Base-by-base conservation (phyloP, 306 rosid species). In the Hylodesmum podocarpum region DNA sequence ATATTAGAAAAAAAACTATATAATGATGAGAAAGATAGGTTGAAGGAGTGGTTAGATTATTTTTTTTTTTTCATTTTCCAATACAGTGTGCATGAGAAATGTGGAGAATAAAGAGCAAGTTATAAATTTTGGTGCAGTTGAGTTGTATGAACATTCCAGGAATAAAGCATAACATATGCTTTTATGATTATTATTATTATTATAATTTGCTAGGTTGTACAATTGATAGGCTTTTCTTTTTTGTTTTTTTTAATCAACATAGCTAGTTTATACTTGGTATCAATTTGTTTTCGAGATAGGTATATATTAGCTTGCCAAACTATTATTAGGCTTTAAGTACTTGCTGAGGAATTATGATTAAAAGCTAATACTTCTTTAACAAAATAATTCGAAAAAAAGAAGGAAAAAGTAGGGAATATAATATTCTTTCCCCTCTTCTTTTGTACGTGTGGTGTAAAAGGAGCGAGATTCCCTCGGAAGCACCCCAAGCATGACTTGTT, bases 381-480 rank as follows among this genome's bases (percentile, higher is more conserved):
- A 15, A 7, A 29, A 40, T 10, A 61, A 31, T 4, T n/a, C n/a
- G n/a, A 61, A 5, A 3, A 15, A 31, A 34, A 15, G 12, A 34
- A 4, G 12, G 22, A 22, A 22, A 61, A 61, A 61, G 43, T 61
- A 8, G 66, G 15, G 65, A 29, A 58, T 27, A 58, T 58, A 58
- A 58, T 58, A 58, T 58, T 57, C 39, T 28, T 58, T 37, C 28
- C 39, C 46, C n/a, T 34, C 44, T 70, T 78, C 22, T 29, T 67
- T 11, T 12, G 19, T n/a, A n/a, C n/a, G n/a, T 81, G 16, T 15
- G 27, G 41, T 28, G 59, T 28, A 62, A 62, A 76, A 61, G 62
- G 33, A 57, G 14, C 28, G 24, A 65, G 83, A 80, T 80, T 65
- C 83, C 63, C 65, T 80, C 53, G 33, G 22, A 14, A 64, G 61